phyloP scores from a whole-genome alignment of 441 rosid species.

The Hura crepitans region DNA sequence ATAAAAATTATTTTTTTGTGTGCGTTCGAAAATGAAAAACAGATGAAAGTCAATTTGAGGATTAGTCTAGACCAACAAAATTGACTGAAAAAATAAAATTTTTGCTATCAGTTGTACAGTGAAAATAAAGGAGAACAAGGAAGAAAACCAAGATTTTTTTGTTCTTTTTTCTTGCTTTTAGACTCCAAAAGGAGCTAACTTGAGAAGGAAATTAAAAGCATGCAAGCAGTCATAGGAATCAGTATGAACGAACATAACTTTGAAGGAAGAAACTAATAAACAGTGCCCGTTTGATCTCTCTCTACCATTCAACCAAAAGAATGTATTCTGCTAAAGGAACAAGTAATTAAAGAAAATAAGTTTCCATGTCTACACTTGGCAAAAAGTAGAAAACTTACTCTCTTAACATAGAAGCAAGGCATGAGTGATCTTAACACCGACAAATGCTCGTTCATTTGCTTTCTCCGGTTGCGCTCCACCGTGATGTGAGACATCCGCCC shows the following conservation, averaged over 20 bases:
- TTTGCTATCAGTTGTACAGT: too few species aligned
- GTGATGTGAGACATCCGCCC: slow-evolving; percentile 83
- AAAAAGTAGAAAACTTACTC: slow-evolving; percentile 40
- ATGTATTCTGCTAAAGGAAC: background rate
- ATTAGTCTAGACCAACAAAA: too few species aligned
- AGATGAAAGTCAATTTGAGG: too few species aligned
- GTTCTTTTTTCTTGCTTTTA: too few species aligned
- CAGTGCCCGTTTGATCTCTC: background rate
- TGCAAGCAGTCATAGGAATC: too few species aligned
- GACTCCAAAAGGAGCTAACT: too few species aligned
- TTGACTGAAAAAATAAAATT: too few species aligned
- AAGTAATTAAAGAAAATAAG: background rate
- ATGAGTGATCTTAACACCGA: slow-evolving; percentile 77
- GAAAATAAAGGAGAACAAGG: background rate
- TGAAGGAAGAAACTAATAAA: background rate
- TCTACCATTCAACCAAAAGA: background rate
- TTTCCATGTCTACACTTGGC: background rate
- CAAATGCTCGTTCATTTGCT: slow-evolving; percentile 93
- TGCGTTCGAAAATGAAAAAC: too few species aligned
- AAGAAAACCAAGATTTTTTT: too few species aligned
- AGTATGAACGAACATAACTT: too few species aligned
- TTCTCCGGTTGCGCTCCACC: slow-evolving; percentile 92
- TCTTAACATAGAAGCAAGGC: slow-evolving; percentile 97
- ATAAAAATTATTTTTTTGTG: too few species aligned
- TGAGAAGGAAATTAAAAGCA: slow-evolving; percentile 1